A percentile compares a stretch with the other conserved stretches of the same genome.
Conservation (phyloP, 768 basidiomycete genomes). For the Termitomyces sp. region DNA sequence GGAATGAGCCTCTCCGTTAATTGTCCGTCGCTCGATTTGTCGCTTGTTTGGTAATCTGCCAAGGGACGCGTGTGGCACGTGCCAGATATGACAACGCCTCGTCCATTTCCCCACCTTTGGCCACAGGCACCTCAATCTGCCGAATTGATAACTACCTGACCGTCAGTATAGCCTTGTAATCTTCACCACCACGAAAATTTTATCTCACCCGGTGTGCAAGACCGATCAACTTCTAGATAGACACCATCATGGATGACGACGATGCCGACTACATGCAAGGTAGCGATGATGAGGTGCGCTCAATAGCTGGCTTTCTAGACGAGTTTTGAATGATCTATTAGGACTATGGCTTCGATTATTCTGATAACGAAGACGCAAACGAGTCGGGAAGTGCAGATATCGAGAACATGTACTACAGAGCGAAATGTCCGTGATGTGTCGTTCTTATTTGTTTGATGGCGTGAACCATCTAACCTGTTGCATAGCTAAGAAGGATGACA, state of each 20-base stretch:
- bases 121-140: background rate
- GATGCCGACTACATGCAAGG: constrained; percentile 94
- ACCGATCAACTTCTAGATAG: background rate
- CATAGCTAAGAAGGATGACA: constrained; percentile 89
- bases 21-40: too few species aligned
- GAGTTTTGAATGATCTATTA: constrained; percentile 23
- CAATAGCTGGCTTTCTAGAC: constrained; percentile 4
- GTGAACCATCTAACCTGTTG: constrained; percentile 3
- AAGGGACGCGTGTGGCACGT: constrained; percentile 5
- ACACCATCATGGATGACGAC: constrained; percentile 74
- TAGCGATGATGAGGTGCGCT: constrained; percentile 72
- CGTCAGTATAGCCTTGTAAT: background rate
- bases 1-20: too few species aligned
- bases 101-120: background rate
- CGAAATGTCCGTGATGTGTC: constrained; percentile 66
- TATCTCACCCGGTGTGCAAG: constrained; percentile 1
- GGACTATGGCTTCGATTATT: constrained; percentile 97
- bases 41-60: too few species aligned
- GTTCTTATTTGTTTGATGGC: background rate
- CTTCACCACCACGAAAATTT: background rate
- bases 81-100: background rate
- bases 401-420: constrained; percentile 98
- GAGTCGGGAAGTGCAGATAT: constrained; percentile 81
- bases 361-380: constrained; percentile 81
- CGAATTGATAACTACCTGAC: background rate